Base-by-base conservation (phyloP, 805 yeast species). In the Metschnikowia noctiluminum region DNA sequence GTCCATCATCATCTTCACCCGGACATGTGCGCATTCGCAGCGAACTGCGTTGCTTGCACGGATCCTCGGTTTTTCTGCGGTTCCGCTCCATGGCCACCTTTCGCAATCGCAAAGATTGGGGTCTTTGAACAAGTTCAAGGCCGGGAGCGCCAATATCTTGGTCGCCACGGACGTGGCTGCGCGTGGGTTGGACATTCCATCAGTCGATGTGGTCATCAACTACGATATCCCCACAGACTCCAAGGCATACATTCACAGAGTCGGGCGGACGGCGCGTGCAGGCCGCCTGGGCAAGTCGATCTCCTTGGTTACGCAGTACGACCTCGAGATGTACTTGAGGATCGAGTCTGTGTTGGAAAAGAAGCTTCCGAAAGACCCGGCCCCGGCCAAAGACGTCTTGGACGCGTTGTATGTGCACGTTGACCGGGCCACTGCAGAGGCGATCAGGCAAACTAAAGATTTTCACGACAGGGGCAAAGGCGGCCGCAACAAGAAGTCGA, bases 21-120 rank as follows among this genome's bases (percentile, higher is more conserved):
- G 97, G 66, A 92, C 99, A 0, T 89, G 96, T 69, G 96, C 96
- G 31, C 96, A 92, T 65, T 87, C 96, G 2, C 97, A 94, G 65
- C 80, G 97, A 62, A 82, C 95, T 3, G 89, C 97, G 0, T 74
- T 89, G 45, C 69, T 92, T 53, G 82, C 91, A 2, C 81, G 96
- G 50, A 77, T 85, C 37, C 71, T 92, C 28, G 96, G 96, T 21
- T 91, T 92, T 62, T 77, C 87, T 15, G 92, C 97, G 1, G 87
- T 90, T 21, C 98, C 99, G 5, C 76, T 92, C 51, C 97, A 92
- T 63, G 99, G 99, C 32, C 97, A 92, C 68, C 69, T 89, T 54
- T 76, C 90, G 4, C 96, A 89, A 65, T 79, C 90, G 27, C 92
- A 89, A 63, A 76, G 96, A 63, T 77, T 89, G 44, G 94, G 95